phyloP scores from a whole-genome alignment of 371 early-diverging fungal species.

The Lichtheimia ornata region DNA sequence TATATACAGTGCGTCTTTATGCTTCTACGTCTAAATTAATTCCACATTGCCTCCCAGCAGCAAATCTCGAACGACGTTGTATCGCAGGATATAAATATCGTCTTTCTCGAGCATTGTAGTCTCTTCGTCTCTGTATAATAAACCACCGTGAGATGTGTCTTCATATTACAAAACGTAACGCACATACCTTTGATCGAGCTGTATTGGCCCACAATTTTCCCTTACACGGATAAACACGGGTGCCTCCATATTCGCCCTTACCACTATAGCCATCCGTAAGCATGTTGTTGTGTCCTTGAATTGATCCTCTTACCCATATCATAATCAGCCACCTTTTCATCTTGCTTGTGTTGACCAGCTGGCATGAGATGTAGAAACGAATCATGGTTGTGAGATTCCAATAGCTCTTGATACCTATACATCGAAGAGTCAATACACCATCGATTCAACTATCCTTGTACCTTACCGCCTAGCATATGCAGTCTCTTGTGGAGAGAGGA shows the following conservation, averaged over 20 bases:
- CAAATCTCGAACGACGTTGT: conserved; percentile 20
- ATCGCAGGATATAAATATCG: conserved; percentile 30
- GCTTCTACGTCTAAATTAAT: conserved; percentile 15
- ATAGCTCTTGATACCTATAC: conserved; percentile 36
- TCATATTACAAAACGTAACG: not conserved
- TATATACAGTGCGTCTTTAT: too few species aligned
- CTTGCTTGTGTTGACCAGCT: conserved; percentile 56
- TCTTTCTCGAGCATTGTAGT: conserved; percentile 17
- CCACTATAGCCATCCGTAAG: conserved; percentile 40
- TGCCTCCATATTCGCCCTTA: conserved; percentile 65
- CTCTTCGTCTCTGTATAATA: conserved; percentile 5
- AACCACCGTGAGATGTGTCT: not conserved
- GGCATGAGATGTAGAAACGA: conserved; percentile 59
- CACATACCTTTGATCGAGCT: conserved; percentile 26
- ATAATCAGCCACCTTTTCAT: conserved; percentile 37
- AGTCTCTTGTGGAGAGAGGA: conserved; percentile 51
- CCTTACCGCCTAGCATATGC: conserved; percentile 54
- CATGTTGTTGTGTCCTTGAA: not conserved
- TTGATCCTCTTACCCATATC: conserved; percentile 30
- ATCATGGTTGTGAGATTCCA: conserved; percentile 48
- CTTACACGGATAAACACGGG: conserved; percentile 74
- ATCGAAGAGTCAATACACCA: not conserved
- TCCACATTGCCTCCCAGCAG: conserved; percentile 19
- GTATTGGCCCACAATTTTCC: conserved; percentile 60
- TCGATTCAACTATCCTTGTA: not conserved